Evolutionary conservation across 1,284 basidiomycete species (phyloP).

Genomic region (Malassezia nana): DNA sequence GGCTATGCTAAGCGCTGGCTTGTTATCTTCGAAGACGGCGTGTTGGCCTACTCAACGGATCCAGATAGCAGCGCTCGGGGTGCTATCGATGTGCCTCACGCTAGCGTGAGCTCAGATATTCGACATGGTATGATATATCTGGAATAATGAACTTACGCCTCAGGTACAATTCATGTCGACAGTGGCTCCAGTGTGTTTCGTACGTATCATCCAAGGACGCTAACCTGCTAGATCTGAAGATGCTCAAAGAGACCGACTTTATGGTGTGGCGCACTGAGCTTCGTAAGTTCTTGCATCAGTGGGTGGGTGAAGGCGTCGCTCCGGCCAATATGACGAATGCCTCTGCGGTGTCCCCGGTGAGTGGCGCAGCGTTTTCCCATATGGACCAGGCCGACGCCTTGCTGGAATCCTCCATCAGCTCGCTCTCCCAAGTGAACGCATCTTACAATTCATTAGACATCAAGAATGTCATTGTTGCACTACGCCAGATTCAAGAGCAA

Average conservation of each 20-base stretch:
- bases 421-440: slow-evolving; percentile 2
- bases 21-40: slow-evolving; percentile 36
- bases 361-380: neutral
- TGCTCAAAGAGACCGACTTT: slow-evolving; percentile 39
- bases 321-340: slow-evolving; percentile 23
- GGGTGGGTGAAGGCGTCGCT: slow-evolving; percentile 22
- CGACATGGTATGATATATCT: slow-evolving; percentile 23
- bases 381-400: slow-evolving; percentile 28
- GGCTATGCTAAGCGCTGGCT: slow-evolving; percentile 47
- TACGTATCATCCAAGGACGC: slow-evolving; percentile 5
- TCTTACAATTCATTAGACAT: neutral
- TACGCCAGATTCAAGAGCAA: slow-evolving; percentile 6
- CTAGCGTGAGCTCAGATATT: slow-evolving; percentile 39
- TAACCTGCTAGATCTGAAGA: slow-evolving; percentile 32
- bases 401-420: slow-evolving; percentile 21
- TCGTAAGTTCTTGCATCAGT: slow-evolving; percentile 37
- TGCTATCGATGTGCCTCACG: slow-evolving; percentile 43
- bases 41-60: slow-evolving; percentile 35
- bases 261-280: slow-evolving; percentile 36
- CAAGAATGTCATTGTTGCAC: slow-evolving; percentile 1
- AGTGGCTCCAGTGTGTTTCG: slow-evolving; percentile 42
- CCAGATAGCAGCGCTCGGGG: slow-evolving; percentile 41
- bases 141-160: neutral
- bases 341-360: neutral
- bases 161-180: slow-evolving; percentile 45